Evolutionary conservation across 1,284 basidiomycete species (phyloP), one percentile per base, ranked within the genome.

Genomic region (Coriolopsis trogii): DNA sequence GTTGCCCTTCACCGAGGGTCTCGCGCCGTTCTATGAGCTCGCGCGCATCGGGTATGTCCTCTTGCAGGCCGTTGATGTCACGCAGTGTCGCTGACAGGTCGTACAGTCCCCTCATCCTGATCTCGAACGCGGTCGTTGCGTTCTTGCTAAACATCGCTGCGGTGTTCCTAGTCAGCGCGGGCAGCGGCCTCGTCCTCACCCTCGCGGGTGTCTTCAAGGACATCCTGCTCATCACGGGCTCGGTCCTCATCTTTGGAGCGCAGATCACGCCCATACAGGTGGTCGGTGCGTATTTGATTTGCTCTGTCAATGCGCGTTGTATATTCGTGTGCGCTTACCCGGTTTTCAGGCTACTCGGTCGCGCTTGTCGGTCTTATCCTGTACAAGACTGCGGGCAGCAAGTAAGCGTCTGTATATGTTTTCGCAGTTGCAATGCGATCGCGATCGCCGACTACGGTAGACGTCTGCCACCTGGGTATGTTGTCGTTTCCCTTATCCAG

Each of bases 181-280:
- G 89, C 1, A 89, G 87, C 52, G 93, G 95, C 1, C 79, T 98
- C 51, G 85, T 97, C 6, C 77, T 98, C 58, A 98, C 95, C 2
- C 82, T 98, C 9, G 93, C 95, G 6, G 96, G 96, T 55, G 95
- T 99, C 15, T 88, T 98, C 75, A 67, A 90, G 89, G 95, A 98
- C 70, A 98, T 98, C 59, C 80, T 98, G 30, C 85, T 98, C 59
- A 95, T 99, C 72, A 78, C 85, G 5, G 94, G 93, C 42, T 92
- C 90, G 3, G 94, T 96, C 49, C 70, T 93, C 55, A 75, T 97
- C 54, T 95, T 96, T 64, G 87, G 90, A 39, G 82, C 84, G 31
- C 69, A 73, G 23, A 86, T 98, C 63, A 92, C 92, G 18, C 81
- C 86, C 1, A 70, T 96, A 20, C 96, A 99, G 70, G 79, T 97